These are phyloP conservation scores for Dictyostelium brefeldianum DNA, from an alignment of 78 protist genomes.

Conservation along the genomic window DNA sequence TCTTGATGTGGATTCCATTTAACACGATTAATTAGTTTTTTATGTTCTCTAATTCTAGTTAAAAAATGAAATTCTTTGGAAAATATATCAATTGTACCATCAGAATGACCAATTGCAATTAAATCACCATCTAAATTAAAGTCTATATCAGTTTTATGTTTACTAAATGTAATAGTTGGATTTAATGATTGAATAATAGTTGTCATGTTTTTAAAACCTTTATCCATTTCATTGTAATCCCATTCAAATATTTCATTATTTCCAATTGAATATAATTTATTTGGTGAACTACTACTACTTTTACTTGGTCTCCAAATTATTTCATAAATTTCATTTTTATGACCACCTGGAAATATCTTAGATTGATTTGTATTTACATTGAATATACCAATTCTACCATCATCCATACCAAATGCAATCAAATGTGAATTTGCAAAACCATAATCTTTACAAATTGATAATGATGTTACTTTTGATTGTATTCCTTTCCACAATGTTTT, in stretches of 20 bases:
- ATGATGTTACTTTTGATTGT: slow-evolving; percentile 60
- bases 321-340: slow-evolving; percentile 57
- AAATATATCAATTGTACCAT: slow-evolving; percentile 25
- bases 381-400: slow-evolving; percentile 61
- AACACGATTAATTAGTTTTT: slow-evolving; percentile 20
- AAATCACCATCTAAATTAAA: slow-evolving; percentile 20
- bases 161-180: background rate
- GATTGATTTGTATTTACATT: slow-evolving; percentile 31
- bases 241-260: slow-evolving; percentile 26
- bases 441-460: slow-evolving; percentile 17
- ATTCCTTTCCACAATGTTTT: slow-evolving; percentile 66
- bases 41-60: slow-evolving; percentile 31
- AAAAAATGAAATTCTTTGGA: slow-evolving; percentile 15
- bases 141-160: slow-evolving; percentile 27
- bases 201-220: background rate
- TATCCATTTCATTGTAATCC: slow-evolving; percentile 10
- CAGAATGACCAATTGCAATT: slow-evolving; percentile 1
- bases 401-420: slow-evolving; percentile 79
- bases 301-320: slow-evolving; percentile 21
- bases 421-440: background rate
- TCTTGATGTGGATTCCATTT: slow-evolving; percentile 48
- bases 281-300: background rate
- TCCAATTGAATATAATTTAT: slow-evolving; percentile 15
- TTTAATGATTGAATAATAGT: background rate
- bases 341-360: slow-evolving; percentile 63